phyloP scores from a whole-genome alignment of 2,329 filamentous ascomycete genomes.

The Ambrosiella beaveri region DNA sequence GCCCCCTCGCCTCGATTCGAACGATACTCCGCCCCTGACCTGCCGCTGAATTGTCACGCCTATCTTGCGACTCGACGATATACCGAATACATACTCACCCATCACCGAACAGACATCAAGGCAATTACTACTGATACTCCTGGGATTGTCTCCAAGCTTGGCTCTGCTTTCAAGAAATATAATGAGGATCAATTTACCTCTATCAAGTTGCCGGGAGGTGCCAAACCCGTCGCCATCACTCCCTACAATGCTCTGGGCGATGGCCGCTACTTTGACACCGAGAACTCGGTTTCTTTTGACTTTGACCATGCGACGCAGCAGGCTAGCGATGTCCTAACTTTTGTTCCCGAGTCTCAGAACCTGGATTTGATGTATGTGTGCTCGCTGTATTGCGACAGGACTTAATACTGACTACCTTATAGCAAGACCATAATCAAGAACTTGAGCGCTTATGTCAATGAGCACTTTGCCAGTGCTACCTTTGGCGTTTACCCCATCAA shows the following conservation, averaged over 20 bases:
- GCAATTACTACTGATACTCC: constrained; percentile 56
- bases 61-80: not conserved
- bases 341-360: constrained; percentile 60
- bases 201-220: constrained; percentile 75
- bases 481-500: constrained; percentile 71
- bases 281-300: constrained; percentile 71
- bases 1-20: not conserved
- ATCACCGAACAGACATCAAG: constrained; percentile 57
- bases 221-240: constrained; percentile 58
- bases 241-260: constrained; percentile 66
- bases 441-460: constrained; percentile 56
- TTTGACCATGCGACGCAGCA: constrained; percentile 76
- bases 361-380: constrained; percentile 57
- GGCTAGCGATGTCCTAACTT: constrained; percentile 65
- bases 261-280: constrained; percentile 77
- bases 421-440: constrained; percentile 68
- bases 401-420: not conserved
- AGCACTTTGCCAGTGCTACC: constrained; percentile 74
- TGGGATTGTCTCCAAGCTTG: constrained; percentile 51
- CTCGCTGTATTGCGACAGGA: constrained; percentile 5
- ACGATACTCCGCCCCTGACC: not conserved
- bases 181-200: constrained; percentile 88
- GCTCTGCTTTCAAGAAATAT: constrained; percentile 79
- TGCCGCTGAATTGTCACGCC: not conserved
- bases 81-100: not conserved